Evolutionary conservation across 805 yeast species (phyloP).

Genomic region (Lipomyces sp.): DNA sequence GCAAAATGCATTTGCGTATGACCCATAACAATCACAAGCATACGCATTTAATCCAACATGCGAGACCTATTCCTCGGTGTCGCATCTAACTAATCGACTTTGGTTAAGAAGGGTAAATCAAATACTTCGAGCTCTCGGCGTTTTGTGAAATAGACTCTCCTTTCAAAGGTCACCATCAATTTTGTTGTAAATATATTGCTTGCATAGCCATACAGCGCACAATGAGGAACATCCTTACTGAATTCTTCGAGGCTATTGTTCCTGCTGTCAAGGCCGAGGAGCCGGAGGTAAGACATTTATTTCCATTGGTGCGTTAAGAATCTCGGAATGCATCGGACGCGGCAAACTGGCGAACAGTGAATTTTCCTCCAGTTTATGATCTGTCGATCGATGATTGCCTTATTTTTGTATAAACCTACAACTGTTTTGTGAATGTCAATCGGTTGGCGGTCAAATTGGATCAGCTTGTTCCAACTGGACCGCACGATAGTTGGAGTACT

Average conservation of each 20-base stretch:
- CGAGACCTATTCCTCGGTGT: too few species aligned
- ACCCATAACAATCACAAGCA: too few species aligned
- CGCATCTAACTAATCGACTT: too few species aligned
- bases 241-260: conserved; percentile 33
- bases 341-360: neutral
- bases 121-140: too few species aligned
- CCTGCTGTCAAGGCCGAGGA: conserved; percentile 37
- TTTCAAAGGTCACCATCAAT: neutral
- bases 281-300: conserved; percentile 29
- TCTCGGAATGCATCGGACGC: conserved; percentile 2
- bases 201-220: neutral
- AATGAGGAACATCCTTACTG: conserved; percentile 20
- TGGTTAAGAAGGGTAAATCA: neutral
- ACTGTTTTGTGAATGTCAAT: neutral
- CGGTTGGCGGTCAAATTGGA: neutral
- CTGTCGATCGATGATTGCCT: neutral
- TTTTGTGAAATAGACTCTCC: neutral
- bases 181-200: neutral
- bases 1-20: too few species aligned
- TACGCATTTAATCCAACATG: too few species aligned
- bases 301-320: neutral
- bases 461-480: too few species aligned
- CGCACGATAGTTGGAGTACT: neutral
- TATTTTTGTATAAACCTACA: neutral
- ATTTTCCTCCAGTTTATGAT: neutral